Conservation (phyloP, 2,329 filamentous ascomycete genomes). For the Rhynchosporium secalis region DNA sequence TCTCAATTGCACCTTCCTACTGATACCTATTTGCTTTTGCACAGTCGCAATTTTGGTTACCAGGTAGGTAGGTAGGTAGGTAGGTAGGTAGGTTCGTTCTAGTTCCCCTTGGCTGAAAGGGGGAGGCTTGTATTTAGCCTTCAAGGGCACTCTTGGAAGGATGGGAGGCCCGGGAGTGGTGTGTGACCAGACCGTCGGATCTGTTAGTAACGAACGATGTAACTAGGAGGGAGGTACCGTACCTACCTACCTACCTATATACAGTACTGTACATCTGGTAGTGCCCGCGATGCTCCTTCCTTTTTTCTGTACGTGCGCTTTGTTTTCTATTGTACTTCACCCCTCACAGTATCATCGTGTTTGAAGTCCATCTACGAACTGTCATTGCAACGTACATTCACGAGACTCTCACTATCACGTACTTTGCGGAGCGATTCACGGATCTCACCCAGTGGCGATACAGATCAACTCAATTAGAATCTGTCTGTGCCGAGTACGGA, state of each 20-base stretch:
- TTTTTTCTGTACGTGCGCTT: background rate
- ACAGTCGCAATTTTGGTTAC: too few relatives aligned
- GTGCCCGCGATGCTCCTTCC: background rate
- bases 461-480: background rate
- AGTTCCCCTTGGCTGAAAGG: background rate
- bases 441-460: background rate
- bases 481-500: too few relatives aligned
- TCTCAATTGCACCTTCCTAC: too few relatives aligned
- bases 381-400: background rate
- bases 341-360: background rate
- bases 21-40: too few relatives aligned
- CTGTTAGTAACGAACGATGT: background rate
- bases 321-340: background rate
- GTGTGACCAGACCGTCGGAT: too few relatives aligned
- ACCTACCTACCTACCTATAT: background rate
- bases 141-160: background rate
- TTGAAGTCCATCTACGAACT: background rate
- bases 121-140: constrained; percentile 1
- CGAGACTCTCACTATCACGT: too few relatives aligned
- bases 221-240: background rate
- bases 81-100: too few relatives aligned
- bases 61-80: too few relatives aligned
- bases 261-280: background rate
- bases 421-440: background rate
- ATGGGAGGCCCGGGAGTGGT: background rate